Conservation (phyloP, 345 rosid genomes). For the Lepidium sativum region DNA sequence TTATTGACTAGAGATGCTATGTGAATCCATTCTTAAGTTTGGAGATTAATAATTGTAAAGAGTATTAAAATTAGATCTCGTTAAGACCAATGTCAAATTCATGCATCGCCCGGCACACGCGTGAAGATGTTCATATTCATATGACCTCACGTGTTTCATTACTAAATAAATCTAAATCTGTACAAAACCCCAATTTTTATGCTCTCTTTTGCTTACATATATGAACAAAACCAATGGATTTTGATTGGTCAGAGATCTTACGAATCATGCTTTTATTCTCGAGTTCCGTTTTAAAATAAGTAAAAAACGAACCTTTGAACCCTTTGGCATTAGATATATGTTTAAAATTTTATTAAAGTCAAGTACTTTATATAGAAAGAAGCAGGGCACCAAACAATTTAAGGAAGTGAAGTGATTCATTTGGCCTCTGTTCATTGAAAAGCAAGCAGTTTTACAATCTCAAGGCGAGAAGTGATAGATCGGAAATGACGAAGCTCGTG, state of each 20-base stretch:
- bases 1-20: neutral
- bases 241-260: neutral
- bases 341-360: neutral
- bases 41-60: neutral
- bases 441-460: neutral
- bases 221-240: neutral
- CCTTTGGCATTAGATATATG: neutral
- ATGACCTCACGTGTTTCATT: conserved; percentile 18
- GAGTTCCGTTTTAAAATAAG: neutral
- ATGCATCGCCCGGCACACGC: conserved; percentile 2
- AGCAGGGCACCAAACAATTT: neutral
- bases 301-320: neutral
- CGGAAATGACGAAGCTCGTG: conserved; percentile 38
- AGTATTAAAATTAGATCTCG: neutral
- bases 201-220: neutral
- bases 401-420: neutral
- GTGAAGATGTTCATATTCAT: neutral
- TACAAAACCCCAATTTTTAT: too few species aligned
- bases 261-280: neutral
- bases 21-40: neutral
- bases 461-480: neutral
- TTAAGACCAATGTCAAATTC: conserved; percentile 14
- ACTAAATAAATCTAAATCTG: too few species aligned
- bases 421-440: neutral
- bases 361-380: neutral